Evolutionary conservation across 176 grass and related monocot genomes (phyloP), one percentile per base, ranked within the genome.

Genomic region (Avena insularis): DNA sequence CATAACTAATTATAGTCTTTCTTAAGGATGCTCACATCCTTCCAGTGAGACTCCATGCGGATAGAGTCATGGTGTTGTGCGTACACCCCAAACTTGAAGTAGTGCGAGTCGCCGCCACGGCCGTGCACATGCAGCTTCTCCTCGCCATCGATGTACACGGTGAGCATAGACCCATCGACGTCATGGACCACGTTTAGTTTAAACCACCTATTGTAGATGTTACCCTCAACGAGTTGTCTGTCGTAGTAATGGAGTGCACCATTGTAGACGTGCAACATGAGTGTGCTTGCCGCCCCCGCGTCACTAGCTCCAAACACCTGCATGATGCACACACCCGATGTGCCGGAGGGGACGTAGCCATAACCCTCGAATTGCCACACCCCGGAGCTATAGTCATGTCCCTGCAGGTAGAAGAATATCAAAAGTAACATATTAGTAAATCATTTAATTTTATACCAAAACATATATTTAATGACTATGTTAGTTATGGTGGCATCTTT

Each of bases 341-440:
- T 94, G 35, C 84, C 89, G 0, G 78, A 77, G 1, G 87, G 87
- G 0, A 89, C 84, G 7, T 81, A 91, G 5, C 54, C 73, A 23
- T 89, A 63, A 9, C 83, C 86, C 82, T 94, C 86, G 51, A 89
- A 94, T 54, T 91, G 89, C 92, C 92, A 94, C 55, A 91, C 73
- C 1, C 80, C 79, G 0, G 59, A 72, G 49, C 48, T 62, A 50
- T 94, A 94, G 38, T 60, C 51, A 53, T 84, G 29, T 2, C 74
- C 62, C 86, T 88, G 2, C 12, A 25, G 0, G 46, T 4, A 27
- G 46, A 74, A 75, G 12, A 5, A 72, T 46, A 46, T n/a, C 9
- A 62, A 12, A 62, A 25, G 10, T 62, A 62, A 62, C 9, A 62
- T 11, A 62, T 23, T n/a, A 61, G 5, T 57, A 57, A 53, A 57